Evolutionary conservation across 768 basidiomycete genomes (phyloP).

Genomic region (Termitomyces sp.): DNA sequence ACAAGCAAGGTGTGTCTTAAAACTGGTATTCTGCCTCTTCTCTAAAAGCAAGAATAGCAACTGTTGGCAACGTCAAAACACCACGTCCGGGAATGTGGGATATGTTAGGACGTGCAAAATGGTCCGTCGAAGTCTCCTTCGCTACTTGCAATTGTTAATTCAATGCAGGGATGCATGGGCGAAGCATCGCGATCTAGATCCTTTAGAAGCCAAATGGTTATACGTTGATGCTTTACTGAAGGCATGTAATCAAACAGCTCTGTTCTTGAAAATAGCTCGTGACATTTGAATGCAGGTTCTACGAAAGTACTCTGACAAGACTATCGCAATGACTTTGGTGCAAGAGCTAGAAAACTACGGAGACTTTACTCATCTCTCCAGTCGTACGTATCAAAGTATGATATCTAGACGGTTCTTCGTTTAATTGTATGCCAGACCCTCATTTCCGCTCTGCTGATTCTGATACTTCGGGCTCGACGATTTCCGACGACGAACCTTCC

Average conservation of each 20-base stretch:
- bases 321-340: constrained; percentile 69
- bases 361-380: constrained; percentile 62
- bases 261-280: background rate
- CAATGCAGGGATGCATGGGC: constrained; percentile 87
- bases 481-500: constrained; percentile 35
- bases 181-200: constrained; percentile 80
- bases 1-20: constrained; percentile 76
- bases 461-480: constrained; percentile 62
- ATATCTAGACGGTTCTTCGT: background rate
- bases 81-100: constrained; percentile 86
- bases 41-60: constrained; percentile 42
- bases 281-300: constrained; percentile 53
- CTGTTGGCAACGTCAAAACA: constrained; percentile 80
- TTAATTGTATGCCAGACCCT: constrained; percentile 30
- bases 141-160: constrained; percentile 6
- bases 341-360: constrained; percentile 76
- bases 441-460: constrained; percentile 51
- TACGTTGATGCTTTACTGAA: constrained; percentile 89
- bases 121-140: constrained; percentile 44
- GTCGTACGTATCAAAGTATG: constrained; percentile 41
- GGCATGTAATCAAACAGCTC: constrained; percentile 36
- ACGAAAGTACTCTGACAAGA: constrained; percentile 81
- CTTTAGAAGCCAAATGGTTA: constrained; percentile 79
- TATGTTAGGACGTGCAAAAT: constrained; percentile 90
- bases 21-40: background rate